Percentiles rank a stretch among this genome's conserved stretches.
These are phyloP conservation scores for Hyphodiscus sp. DNA, from an alignment of 2,329 filamentous ascomycete genomes.

Conservation along the genomic window DNA sequence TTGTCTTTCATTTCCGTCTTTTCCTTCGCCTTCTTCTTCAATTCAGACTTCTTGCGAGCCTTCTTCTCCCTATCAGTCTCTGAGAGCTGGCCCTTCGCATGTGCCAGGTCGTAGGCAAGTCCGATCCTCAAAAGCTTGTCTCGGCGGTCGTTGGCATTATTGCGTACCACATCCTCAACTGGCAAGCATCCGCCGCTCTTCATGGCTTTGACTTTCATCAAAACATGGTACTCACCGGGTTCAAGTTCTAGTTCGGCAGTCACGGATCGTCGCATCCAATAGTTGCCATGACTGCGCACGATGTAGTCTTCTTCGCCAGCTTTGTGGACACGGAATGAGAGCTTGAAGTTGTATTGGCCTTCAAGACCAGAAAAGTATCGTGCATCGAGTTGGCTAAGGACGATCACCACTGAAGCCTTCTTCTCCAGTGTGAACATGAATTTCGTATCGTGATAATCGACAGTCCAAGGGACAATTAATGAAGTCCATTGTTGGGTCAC, in stretches of 20 bases:
- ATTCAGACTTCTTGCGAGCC: slow-evolving; percentile 10
- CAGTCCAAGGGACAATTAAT: slow-evolving; percentile 53
- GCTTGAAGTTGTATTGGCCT: slow-evolving; percentile 47
- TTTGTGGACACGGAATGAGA: slow-evolving; percentile 44
- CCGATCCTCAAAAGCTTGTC: slow-evolving; percentile 56
- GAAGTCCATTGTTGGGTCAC: slow-evolving; percentile 56
- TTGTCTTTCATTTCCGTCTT: slow-evolving; percentile 34
- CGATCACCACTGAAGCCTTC: slow-evolving; percentile 49
- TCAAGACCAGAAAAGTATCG: slow-evolving; percentile 55
- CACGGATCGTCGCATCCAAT: slow-evolving; percentile 50
- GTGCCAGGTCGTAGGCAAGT: slow-evolving; percentile 52
- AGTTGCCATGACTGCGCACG: slow-evolving; percentile 46
- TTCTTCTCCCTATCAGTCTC: slow-evolving; percentile 42
- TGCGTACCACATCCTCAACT: slow-evolving; percentile 39
- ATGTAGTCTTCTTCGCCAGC: slow-evolving; percentile 51
- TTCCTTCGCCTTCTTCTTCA: slow-evolving; percentile 39
- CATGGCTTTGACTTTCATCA: slow-evolving; percentile 47
- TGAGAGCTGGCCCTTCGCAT: slow-evolving; percentile 48
- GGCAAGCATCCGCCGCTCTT: slow-evolving; percentile 36
- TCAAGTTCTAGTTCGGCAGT: slow-evolving; percentile 53
- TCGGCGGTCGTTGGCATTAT: slow-evolving; percentile 30
- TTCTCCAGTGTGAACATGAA: slow-evolving; percentile 52
- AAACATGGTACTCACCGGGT: slow-evolving; percentile 49
- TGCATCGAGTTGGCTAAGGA: slow-evolving; percentile 49
- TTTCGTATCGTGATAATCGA: slow-evolving; percentile 53